Percentiles rank a stretch among this genome's conserved stretches.
Evolutionary conservation across 306 rosid species (phyloP).

Genomic region (Vicia villosa): DNA sequence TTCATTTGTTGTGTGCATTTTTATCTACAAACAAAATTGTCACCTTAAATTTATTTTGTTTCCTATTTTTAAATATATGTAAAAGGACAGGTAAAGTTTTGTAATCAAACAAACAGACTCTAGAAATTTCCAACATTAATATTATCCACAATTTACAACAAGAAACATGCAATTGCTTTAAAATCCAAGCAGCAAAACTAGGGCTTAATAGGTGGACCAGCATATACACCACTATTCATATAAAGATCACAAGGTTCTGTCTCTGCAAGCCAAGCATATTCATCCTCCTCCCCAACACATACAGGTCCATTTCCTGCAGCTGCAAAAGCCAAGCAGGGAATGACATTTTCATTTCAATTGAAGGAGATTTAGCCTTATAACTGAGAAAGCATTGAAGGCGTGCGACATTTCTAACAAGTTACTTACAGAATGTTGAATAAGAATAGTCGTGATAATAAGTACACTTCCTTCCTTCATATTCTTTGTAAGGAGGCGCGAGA

Average conservation of each 20-base stretch:
- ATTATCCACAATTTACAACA: slow-evolving; percentile 12
- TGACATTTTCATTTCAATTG: background rate
- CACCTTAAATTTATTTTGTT: too few relatives aligned
- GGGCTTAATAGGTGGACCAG: slow-evolving; percentile 69
- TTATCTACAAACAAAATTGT: too few relatives aligned
- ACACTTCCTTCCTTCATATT: slow-evolving; percentile 82
- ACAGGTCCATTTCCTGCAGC: slow-evolving; percentile 51
- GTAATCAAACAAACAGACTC: slow-evolving; percentile 1
- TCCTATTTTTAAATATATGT: background rate
- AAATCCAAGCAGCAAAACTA: slow-evolving; percentile 39
- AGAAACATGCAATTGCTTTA: slow-evolving; percentile 12
- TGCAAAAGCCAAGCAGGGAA: slow-evolving; percentile 31
- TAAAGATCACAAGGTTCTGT: slow-evolving; percentile 65
- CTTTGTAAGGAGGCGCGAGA: slow-evolving; percentile 83
- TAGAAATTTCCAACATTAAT: slow-evolving; percentile 1
- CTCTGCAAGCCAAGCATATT: slow-evolving; percentile 89
- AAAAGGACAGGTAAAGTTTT: background rate
- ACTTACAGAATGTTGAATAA: slow-evolving; percentile 71
- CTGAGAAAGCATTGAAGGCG: background rate
- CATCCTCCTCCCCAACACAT: slow-evolving; percentile 62
- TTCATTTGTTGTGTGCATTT: too few relatives aligned
- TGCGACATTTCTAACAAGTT: slow-evolving; percentile 8
- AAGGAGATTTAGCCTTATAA: background rate
- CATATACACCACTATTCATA: slow-evolving; percentile 74
- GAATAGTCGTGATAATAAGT: slow-evolving; percentile 83